Evolutionary conservation across 306 rosid genomes (phyloP), one percentile per base, ranked within the genome.

Genomic region (Castanea mollissima): DNA sequence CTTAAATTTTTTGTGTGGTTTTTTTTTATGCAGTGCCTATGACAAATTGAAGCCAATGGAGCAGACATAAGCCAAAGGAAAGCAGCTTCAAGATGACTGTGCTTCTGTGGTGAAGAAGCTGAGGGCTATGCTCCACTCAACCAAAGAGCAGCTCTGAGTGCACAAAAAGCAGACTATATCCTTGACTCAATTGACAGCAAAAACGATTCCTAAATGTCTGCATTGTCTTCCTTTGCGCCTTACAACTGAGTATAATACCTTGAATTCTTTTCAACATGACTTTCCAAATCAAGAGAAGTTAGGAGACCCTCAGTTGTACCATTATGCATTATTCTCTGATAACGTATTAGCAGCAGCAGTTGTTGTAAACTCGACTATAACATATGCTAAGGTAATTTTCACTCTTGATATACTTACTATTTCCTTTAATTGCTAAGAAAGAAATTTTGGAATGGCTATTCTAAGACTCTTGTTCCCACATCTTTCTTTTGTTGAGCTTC

Each of bases 181-280:
- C 91, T 87, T 95, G 81, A 93, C 98, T 12, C 99, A 95, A 32
- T 79, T 95, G 85, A 95, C 99, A 1, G 99, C 98, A 38, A 95
- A 95, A 93, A 93, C 99, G 8, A 80, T 95, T 71, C 98, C 99
- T 23, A 95, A 90, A 82, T 98, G 99, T 78, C 98, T 95, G 81
- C 99, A 95, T 83, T 95, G 99, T 83, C 96, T 95, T 74, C 98
- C 98, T 5, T 78, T 95, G 89, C 99, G 99, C 85, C 97, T 95
- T 65, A 93, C 99, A 73, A 93, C 96, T 1, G 98, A 95, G 79
- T 95, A 89, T 85, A 87, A 93, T 81, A 73, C 87, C 70, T 77
- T 93, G 87, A 89, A 90, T 91, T 82, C 92, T 86, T 90, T 96
- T 75, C 85, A 87, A 81, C 94, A 86, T 80, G 72, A 83, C 69